phyloP scores from a whole-genome alignment of 2,329 filamentous ascomycete species.

The Neurospora sp. region DNA sequence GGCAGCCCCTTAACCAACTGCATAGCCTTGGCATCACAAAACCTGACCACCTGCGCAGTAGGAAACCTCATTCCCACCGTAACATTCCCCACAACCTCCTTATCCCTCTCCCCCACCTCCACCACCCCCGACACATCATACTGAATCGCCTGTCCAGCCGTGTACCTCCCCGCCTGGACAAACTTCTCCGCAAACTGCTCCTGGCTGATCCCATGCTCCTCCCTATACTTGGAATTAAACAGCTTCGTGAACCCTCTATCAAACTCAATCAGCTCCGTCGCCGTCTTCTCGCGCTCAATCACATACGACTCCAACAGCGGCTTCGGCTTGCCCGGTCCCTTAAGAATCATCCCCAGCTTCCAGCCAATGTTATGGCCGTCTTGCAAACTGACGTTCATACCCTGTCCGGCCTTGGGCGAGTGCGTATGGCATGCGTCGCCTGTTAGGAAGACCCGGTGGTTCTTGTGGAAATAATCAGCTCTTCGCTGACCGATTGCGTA shows the following conservation, averaged over 20 bases:
- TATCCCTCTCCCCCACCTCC: constrained; percentile 7
- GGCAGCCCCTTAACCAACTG: constrained; percentile 41
- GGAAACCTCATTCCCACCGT: constrained; percentile 45
- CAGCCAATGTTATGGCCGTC: constrained; percentile 55
- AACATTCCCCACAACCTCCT: constrained; percentile 8
- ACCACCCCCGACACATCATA: constrained; percentile 44
- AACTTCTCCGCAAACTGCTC: constrained; percentile 48
- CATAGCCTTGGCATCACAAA: constrained; percentile 48
- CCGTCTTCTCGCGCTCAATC: constrained; percentile 40
- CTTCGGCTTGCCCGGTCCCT: constrained; percentile 28
- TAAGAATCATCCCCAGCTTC: constrained; percentile 44
- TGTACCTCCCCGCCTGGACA: constrained; percentile 46
- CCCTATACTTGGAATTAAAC: constrained; percentile 35
- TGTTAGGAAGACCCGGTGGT: constrained; percentile 48
- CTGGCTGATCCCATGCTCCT: constrained; percentile 28
- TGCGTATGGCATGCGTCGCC: constrained; percentile 60
- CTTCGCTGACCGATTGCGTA: constrained; percentile 53
- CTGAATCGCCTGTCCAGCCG: constrained; percentile 45
- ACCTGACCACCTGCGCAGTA: constrained; percentile 47
- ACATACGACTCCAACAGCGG: constrained; percentile 42
- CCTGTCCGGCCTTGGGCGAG: constrained; percentile 56
- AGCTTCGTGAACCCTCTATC: constrained; percentile 44
- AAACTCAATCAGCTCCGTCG: constrained; percentile 49
- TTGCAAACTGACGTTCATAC: constrained; percentile 50
- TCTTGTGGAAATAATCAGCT: constrained; percentile 47